Evolutionary conservation across 2,329 filamentous ascomycete genomes (phyloP), one percentile per base, ranked within the genome.

Genomic region (Xylaria sp.): DNA sequence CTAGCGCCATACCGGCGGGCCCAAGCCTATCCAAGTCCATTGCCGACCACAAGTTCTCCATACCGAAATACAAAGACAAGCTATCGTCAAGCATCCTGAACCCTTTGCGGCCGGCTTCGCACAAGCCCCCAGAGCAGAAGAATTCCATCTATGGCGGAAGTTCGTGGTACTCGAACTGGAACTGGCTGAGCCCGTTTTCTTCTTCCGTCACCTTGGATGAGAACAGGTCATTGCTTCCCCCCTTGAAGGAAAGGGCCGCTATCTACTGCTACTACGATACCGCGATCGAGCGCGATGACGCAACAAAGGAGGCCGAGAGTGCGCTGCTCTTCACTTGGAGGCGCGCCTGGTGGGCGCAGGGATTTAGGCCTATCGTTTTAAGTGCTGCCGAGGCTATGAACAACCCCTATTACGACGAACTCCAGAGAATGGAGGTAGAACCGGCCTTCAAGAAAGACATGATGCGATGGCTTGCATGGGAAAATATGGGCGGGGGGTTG

Each of bases 261-360:
- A 86, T 97, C 50, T 97, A 96, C 74, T 96, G 92, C 60, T 97
- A 93, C 72, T 96, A 96, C 70, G 91, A 96, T 66, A 77, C 83
- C 9, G 84, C 83, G 4, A 71, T 78, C 17, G 74, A 81, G 56
- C 87, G 87, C 71, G 82, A 88, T 26, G 78, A 82, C 44, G 81
- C 82, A 17, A 80, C 83, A 46, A 83, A 83, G 63, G 83, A 89
- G 55, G 89, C 90, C 3, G 90, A 97, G 69, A 88, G 88, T 66
- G 83, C 87, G 54, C 75, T 97, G 54, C 79, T 97, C 44, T 76
- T 96, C 52, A 88, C 90, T 48, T 97, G 94, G 94, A 84, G 92
- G 56, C 84, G 91, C 42, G 92, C 93, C 2, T 97, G 93, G 92
- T 97, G 91, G 90, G 91, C 92, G 0, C 86, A 95, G 66, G 94